Evolutionary conservation across 306 rosid genomes (phyloP).

Genomic region (Phaseolus lunatus): DNA sequence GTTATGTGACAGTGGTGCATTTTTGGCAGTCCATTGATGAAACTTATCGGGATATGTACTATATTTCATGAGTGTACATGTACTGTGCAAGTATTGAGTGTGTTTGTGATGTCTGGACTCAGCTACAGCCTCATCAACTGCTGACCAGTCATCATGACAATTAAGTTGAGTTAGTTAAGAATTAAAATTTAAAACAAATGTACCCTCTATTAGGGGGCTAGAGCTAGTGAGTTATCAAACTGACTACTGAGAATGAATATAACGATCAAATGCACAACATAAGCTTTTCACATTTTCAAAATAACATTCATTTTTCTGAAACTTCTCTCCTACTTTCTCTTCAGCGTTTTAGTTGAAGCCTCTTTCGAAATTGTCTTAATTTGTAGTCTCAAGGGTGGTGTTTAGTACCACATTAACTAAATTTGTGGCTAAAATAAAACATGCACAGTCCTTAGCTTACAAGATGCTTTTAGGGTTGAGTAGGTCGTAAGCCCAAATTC

Average conservation of each 20-base stretch:
- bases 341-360: not conserved
- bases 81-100: not conserved
- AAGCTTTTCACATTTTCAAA: not conserved
- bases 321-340: not conserved
- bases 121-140: not conserved
- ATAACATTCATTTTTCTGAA: not conserved
- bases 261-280: not conserved
- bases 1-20: constrained; percentile 14
- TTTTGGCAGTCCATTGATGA: constrained; percentile 20
- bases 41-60: not conserved
- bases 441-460: not conserved
- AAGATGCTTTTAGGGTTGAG: not conserved
- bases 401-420: not conserved
- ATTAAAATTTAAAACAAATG: not conserved
- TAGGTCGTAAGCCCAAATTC: not conserved
- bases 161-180: not conserved
- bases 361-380: not conserved
- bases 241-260: not conserved
- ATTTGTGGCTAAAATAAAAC: not conserved
- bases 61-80: not conserved
- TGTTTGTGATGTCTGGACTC: not conserved
- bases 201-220: not conserved
- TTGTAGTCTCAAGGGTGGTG: not conserved
- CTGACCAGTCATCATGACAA: not conserved
- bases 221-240: not conserved